Evolutionary conservation across 2,329 filamentous ascomycete species (phyloP).

Genomic region (Davidsoniella neocaledoniae): DNA sequence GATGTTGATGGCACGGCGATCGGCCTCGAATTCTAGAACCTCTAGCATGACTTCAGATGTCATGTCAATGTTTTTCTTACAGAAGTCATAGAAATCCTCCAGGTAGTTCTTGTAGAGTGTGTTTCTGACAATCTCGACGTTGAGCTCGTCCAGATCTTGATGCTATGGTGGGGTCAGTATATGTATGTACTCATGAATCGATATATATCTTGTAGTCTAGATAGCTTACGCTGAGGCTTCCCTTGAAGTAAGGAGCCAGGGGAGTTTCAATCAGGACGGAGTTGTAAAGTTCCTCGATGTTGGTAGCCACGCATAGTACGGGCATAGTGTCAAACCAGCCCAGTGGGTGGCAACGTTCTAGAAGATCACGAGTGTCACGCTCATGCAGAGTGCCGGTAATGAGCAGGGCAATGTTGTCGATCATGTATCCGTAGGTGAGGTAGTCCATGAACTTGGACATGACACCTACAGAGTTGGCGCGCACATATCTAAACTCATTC

Average conservation of each 20-base stretch:
- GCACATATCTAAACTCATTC: constrained; percentile 89
- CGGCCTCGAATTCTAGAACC: constrained; percentile 90
- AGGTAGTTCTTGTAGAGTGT: constrained; percentile 99
- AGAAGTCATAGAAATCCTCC: constrained; percentile 90
- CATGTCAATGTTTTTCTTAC: constrained; percentile 78
- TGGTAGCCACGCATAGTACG: constrained; percentile 91
- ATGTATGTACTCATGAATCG: not conserved
- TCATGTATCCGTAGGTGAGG: constrained; percentile 98
- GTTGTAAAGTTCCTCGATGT: constrained; percentile 98
- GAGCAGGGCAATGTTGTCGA: constrained; percentile 93
- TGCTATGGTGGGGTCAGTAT: constrained; percentile 27
- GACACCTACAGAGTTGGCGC: constrained; percentile 81
- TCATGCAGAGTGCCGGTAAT: constrained; percentile 97
- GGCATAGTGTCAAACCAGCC: constrained; percentile 99
- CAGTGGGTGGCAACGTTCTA: constrained; percentile 89
- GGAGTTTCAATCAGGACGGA: constrained; percentile 94
- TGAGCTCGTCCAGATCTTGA: constrained; percentile 93
- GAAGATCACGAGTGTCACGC: constrained; percentile 82
- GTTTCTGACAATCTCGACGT: constrained; percentile 98
- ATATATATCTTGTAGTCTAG: not conserved
- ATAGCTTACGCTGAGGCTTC: constrained; percentile 49
- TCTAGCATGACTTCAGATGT: constrained; percentile 92
- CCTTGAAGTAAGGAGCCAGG: constrained; percentile 92
- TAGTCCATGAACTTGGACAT: constrained; percentile 95
- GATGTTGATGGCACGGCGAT: constrained; percentile 94